These are phyloP conservation scores for Plectosphaerella sp. DNA, from an alignment of 2,329 filamentous ascomycete species.

Conservation along the genomic window DNA sequence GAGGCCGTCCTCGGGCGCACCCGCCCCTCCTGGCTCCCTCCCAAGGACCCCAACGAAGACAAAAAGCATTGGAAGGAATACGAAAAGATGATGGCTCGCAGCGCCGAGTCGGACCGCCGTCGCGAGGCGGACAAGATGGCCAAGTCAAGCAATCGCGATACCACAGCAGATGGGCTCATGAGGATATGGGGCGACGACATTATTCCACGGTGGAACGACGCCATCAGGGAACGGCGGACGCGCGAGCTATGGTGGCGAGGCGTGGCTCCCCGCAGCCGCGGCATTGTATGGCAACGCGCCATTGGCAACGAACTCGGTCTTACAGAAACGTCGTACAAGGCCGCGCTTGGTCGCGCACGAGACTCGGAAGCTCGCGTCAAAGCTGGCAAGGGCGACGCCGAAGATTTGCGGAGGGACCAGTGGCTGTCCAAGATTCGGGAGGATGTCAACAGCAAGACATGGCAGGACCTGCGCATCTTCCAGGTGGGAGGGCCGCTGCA, in stretches of 20 bases:
- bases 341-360: conserved; percentile 64
- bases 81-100: conserved; percentile 72
- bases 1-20: conserved; percentile 78
- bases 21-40: conserved; percentile 77
- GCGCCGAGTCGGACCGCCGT: conserved; percentile 55
- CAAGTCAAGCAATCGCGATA: conserved; percentile 50
- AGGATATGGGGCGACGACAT: conserved; percentile 73
- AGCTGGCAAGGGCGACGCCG: conserved; percentile 43
- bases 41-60: conserved; percentile 87
- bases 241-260: conserved; percentile 81
- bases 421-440: conserved; percentile 62
- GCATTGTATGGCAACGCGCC: conserved; percentile 64
- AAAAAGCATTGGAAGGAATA: conserved; percentile 82
- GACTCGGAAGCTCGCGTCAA: conserved; percentile 55
- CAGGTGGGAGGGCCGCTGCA: conserved; percentile 62
- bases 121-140: conserved; percentile 48
- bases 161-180: conserved; percentile 48
- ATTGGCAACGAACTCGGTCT: conserved; percentile 71
- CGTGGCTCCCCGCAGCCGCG: conserved; percentile 65
- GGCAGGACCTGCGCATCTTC: conserved; percentile 70
- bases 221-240: conserved; percentile 64
- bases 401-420: conserved; percentile 50
- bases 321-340: conserved; percentile 62
- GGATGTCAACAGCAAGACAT: conserved; percentile 62
- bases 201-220: conserved; percentile 69